Evolutionary conservation across 225 moss, liverwort and hornwort species (phyloP).

Genomic region (Pseudoscleropodium purum): DNA sequence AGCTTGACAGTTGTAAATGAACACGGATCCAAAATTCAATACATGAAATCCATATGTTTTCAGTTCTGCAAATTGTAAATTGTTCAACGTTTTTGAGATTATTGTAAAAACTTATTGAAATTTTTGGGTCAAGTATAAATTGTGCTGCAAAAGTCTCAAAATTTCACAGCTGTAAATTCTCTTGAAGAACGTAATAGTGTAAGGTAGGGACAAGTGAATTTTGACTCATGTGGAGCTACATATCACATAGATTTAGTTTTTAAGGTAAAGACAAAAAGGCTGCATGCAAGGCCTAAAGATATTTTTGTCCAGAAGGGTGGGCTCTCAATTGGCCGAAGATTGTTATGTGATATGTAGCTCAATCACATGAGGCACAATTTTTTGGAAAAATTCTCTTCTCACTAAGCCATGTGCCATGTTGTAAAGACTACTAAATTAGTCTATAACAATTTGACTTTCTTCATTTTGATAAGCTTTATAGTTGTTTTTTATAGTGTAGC

Average conservation of each 20-base stretch:
- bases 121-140: neutral
- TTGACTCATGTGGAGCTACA: too few species aligned
- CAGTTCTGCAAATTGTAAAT: neutral
- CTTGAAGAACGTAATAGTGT: neutral
- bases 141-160: neutral
- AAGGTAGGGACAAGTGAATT: too few species aligned
- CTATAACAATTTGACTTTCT: neutral
- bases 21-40: neutral
- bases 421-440: neutral
- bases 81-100: neutral
- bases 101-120: neutral
- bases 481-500: neutral
- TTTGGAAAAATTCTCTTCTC: neutral
- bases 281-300: accelerated
- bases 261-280: neutral
- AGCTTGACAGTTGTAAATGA: neutral
- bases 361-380: neutral
- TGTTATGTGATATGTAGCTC: neutral
- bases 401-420: accelerated
- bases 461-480: neutral
- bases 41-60: neutral
- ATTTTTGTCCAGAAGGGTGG: neutral
- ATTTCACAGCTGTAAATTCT: neutral
- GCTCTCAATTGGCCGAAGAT: neutral
- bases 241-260: too few species aligned